These are phyloP conservation scores for Scortechinia acanthostroma DNA, from an alignment of 2,329 filamentous ascomycete genomes.

Conservation along the genomic window DNA sequence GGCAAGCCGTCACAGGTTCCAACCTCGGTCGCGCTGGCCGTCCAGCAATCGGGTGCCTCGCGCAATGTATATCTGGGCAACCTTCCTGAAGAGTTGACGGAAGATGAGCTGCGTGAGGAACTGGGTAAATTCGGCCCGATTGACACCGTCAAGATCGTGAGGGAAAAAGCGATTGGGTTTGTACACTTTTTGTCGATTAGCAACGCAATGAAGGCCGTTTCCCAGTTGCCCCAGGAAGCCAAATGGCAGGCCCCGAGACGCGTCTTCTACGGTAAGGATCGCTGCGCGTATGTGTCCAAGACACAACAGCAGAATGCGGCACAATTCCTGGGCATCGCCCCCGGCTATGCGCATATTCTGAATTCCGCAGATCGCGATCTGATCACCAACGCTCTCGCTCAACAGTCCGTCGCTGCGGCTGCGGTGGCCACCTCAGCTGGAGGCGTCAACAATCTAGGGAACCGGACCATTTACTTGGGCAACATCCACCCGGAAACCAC, in stretches of 20 bases:
- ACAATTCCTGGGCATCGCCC: conserved; percentile 93
- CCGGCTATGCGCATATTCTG: conserved; percentile 90
- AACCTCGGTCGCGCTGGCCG: conserved; percentile 91
- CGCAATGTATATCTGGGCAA: conserved; percentile 96
- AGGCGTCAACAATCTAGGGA: conserved; percentile 93
- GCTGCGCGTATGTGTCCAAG: conserved; percentile 97
- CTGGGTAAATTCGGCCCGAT: conserved; percentile 93
- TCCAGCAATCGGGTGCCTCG: conserved; percentile 94
- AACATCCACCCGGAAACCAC: conserved; percentile 99
- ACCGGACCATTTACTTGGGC: conserved; percentile 93
- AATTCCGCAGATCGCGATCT: conserved; percentile 93
- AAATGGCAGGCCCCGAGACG: conserved; percentile 95
- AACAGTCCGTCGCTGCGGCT: conserved; percentile 93
- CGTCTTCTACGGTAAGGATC: conserved; percentile 97
- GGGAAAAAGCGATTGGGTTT: conserved; percentile 96
- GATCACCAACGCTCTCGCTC: conserved; percentile 90
- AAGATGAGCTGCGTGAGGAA: conserved; percentile 90
- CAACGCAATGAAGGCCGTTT: conserved; percentile 96
- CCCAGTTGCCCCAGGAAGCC: conserved; percentile 87
- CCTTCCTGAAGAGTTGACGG: conserved; percentile 78
- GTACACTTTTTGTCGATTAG: conserved; percentile 95
- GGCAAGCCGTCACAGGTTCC: conserved; percentile 97
- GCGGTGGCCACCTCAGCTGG: conserved; percentile 94
- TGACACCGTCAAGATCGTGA: conserved; percentile 94
- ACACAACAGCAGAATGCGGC: conserved; percentile 98